Evolutionary conservation across 805 yeast genomes (phyloP), one percentile per base, ranked within the genome.

Genomic region (Cyberlindnera maritima): DNA sequence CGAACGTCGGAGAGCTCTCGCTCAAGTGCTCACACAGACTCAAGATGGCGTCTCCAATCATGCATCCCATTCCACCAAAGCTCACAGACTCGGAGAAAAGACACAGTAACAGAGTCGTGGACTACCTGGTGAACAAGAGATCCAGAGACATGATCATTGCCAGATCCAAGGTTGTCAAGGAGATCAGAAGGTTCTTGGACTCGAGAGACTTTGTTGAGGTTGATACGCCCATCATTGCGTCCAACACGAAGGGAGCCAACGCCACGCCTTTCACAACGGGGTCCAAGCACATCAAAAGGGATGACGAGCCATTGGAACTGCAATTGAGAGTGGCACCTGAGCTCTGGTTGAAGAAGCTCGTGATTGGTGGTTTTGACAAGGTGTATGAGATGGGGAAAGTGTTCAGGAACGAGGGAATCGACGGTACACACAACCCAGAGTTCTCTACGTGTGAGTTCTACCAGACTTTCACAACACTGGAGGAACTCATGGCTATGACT

Each of bases 361-460:
- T 90, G 2, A 81, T 92, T 29, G 76, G 88, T 8, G 99, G 99
- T 2, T 80, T 91, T 58, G 96, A 91, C 55, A 80, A 78, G 54
- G 83, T 94, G 2, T 94, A 79, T 64, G 98, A 94, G 60, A 79
- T 94, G 44, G 97, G 97, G 0, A 75, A 78, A 44, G 82, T 75
- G 39, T 94, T 91, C 65, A 74, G 99, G 57, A 94, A 94, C 59
- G 99, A 94, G 67, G 96, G 97, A 7, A 74, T 92, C 25, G 99
- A 92, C 62, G 73, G 85, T 2, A 87, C 96, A 0, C 99, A 92
- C 63, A 94, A 92, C 65, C 96, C 97, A 0, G 99, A 92, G 60
- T 92, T 91, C 62, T 84, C 96, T 1, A 80, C 89, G 2, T 82
- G 96, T 61, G 99, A 92, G 62, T 87, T 89, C 57, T 92, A 92